Percentiles rank a stretch among this genome's conserved stretches.
Conservation (phyloP, 176 grass and related monocot genomes). For the Hordeum vulgare region DNA sequence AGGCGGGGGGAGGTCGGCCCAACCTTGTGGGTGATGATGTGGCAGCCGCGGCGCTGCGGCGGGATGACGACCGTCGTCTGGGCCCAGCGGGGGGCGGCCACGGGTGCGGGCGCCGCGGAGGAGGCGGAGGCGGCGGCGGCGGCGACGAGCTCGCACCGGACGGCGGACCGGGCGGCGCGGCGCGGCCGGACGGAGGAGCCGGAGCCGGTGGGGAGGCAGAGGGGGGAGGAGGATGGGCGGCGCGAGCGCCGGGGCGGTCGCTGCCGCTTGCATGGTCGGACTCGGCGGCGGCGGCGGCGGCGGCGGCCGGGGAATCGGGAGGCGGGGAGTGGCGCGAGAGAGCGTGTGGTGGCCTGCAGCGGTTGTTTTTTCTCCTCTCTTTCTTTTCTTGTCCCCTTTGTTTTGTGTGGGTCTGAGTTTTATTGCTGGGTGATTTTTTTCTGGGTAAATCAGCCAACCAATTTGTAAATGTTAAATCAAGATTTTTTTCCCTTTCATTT, state of each 20-base stretch:
- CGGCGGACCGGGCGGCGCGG: not conserved
- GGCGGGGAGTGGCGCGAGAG: not conserved
- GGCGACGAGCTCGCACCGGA: conserved; percentile 37
- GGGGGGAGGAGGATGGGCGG: not conserved
- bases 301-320: not conserved
- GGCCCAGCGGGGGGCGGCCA: conserved; percentile 66
- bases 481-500: too few relatives aligned
- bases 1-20: too few relatives aligned
- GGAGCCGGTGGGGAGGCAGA: not conserved
- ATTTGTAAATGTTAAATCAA: too few relatives aligned
- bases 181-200: not conserved
- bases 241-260: not conserved
- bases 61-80: conserved; percentile 90
- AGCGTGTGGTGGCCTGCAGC: not conserved
- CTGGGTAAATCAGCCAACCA: too few relatives aligned
- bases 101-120: conserved; percentile 14
- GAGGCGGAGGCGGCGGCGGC: conserved; percentile 1
- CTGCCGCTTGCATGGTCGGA: conserved; percentile 7
- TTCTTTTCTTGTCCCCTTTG: not conserved
- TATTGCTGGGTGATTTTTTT: not conserved
- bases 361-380: not conserved
- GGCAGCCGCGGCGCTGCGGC: conserved; percentile 77
- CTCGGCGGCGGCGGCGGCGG: not conserved
- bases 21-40: conserved; percentile 81
- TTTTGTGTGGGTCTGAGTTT: conserved; percentile 8